Percentiles rank a stretch among this genome's conserved stretches.
Conservation (phyloP, 176 grass and related monocot genomes). For the Sorghum bicolor region Sorghum_bicolor_NCBIv3 NC_012870.2:78083501-78084000, state of each 20-base stretch:
- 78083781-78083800: constrained; percentile 7
- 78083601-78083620: constrained; percentile 94
- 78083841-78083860: background rate
- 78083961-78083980: background rate
- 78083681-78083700: constrained; percentile 36
- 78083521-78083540: constrained; percentile 49
- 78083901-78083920: background rate
- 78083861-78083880: background rate
- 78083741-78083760: constrained; percentile 38
- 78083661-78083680: constrained; percentile 48
- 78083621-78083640: constrained; percentile 82
- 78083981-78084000: background rate
- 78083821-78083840: background rate
- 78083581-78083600: constrained; percentile 69
- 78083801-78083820: background rate
- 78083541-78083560: constrained; percentile 19
- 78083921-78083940: background rate
- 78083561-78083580: constrained; percentile 41
- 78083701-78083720: constrained; percentile 27
- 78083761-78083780: constrained; percentile 32
- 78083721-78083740: constrained; percentile 41
- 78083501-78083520: constrained; percentile 54
- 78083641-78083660: constrained; percentile 92
- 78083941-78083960: background rate
- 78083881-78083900: background rate